These are phyloP conservation scores for Casuarina glauca DNA, from an alignment of 306 rosid genomes.

Conservation along the genomic window DNA sequence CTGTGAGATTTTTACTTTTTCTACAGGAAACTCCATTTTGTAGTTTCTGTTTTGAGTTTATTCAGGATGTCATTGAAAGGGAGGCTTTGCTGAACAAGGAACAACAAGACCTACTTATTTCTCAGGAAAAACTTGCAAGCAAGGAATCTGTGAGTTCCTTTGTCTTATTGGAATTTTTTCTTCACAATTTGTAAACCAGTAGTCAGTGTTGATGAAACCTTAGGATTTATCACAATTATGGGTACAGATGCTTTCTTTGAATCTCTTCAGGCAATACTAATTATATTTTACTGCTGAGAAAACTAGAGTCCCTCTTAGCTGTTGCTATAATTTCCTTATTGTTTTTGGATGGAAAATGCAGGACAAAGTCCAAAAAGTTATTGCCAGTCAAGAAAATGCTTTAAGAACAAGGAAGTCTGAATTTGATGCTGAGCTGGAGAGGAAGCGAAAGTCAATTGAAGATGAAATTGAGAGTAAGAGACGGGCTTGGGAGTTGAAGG, in stretches of 20 bases:
- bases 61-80: slow-evolving; percentile 57
- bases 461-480: slow-evolving; percentile 79
- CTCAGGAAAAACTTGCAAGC: slow-evolving; percentile 60
- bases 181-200: neutral
- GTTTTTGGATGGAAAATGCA: slow-evolving; percentile 39
- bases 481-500: slow-evolving; percentile 97
- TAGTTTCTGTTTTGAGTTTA: slow-evolving; percentile 25
- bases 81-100: slow-evolving; percentile 58
- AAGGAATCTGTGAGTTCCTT: slow-evolving; percentile 69
- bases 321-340: slow-evolving; percentile 8
- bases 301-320: neutral
- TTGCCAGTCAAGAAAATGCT: slow-evolving; percentile 62
- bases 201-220: neutral
- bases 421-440: slow-evolving; percentile 73
- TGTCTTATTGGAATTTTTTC: neutral
- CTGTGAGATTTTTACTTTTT: slow-evolving; percentile 17
- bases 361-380: slow-evolving; percentile 65
- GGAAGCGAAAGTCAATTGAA: slow-evolving; percentile 60
- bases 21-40: slow-evolving; percentile 22
- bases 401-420: slow-evolving; percentile 55
- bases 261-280: neutral
- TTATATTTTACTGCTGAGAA: neutral
- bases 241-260: neutral
- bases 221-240: slow-evolving; percentile 18
- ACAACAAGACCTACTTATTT: slow-evolving; percentile 67